A percentile compares a stretch with the other conserved stretches of the same genome.
Conservation (phyloP, 345 rosid species). For the Rhizophora mangle region DNA sequence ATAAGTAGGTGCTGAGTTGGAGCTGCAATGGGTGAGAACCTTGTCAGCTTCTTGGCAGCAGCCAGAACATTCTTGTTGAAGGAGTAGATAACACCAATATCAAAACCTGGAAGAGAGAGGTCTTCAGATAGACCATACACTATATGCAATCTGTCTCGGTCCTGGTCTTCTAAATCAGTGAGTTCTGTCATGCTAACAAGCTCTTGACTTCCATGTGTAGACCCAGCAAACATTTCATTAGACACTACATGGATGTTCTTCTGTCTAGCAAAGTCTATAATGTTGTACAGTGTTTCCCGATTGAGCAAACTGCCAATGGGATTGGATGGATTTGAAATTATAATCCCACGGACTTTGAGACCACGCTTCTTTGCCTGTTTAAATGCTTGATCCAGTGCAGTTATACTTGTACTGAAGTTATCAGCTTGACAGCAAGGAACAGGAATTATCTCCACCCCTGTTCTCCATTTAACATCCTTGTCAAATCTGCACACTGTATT, state of each 20-base stretch:
- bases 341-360: constrained; percentile 64
- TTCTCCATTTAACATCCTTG: constrained; percentile 79
- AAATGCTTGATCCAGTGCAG: constrained; percentile 77
- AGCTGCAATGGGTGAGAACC: constrained; percentile 70
- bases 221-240: constrained; percentile 69
- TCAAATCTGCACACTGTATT: constrained; percentile 54
- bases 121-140: constrained; percentile 70
- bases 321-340: constrained; percentile 75
- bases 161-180: constrained; percentile 53
- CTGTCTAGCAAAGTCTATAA: constrained; percentile 80
- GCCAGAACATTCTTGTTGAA: constrained; percentile 53
- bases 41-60: constrained; percentile 57
- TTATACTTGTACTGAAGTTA: constrained; percentile 58
- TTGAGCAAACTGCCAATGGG: constrained; percentile 63
- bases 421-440: constrained; percentile 89
- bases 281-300: constrained; percentile 58
- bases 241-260: constrained; percentile 81
- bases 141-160: constrained; percentile 68
- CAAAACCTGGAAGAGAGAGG: constrained; percentile 65
- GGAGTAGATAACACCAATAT: constrained; percentile 64
- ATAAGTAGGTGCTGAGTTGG: constrained; percentile 63
- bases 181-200: constrained; percentile 81
- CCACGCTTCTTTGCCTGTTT: constrained; percentile 90
- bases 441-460: constrained; percentile 82
- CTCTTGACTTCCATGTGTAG: constrained; percentile 52